These are phyloP conservation scores for Oidium heveae DNA, from an alignment of 2,329 filamentous ascomycete genomes.

Conservation along the genomic window DNA sequence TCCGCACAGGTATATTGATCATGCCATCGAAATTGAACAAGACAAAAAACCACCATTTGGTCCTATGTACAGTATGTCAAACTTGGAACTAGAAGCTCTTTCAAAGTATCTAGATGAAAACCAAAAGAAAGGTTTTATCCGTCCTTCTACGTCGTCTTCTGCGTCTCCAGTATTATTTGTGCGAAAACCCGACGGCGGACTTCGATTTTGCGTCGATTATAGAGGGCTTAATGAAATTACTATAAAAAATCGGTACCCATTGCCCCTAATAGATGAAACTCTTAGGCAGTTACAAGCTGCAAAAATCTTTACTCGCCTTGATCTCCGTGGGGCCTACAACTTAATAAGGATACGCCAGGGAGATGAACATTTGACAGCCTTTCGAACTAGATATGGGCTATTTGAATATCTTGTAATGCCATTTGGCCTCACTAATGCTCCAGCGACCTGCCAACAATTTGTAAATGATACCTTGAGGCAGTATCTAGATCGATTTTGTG, in stretches of 20 bases:
- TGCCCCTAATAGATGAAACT: too few relatives aligned
- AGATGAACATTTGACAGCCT: background rate
- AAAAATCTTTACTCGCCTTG: background rate
- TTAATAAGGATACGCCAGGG: background rate
- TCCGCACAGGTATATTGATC: background rate
- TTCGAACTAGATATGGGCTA: conserved; percentile 2
- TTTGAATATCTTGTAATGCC: conserved; percentile 12
- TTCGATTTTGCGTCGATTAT: too few relatives aligned
- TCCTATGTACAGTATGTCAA: background rate
- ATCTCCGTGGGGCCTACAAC: background rate
- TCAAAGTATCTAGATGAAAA: background rate
- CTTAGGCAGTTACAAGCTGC: too few relatives aligned
- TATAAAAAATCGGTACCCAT: too few relatives aligned
- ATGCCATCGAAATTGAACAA: background rate
- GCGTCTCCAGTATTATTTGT: too few relatives aligned
- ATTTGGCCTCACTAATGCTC: conserved; percentile 10
- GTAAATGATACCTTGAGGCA: conserved; percentile 5
- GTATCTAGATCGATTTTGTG: background rate
- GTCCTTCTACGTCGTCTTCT: too few relatives aligned
- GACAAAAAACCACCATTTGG: background rate
- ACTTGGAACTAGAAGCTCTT: background rate
- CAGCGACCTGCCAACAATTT: conserved; percentile 3
- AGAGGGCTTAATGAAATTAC: background rate
- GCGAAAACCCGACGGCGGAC: background rate
- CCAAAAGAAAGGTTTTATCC: too few relatives aligned